Percentiles rank a stretch among this genome's conserved stretches.
Conservation (phyloP, 768 basidiomycete genomes). For the Cystofilobasidium capitatum region DNA sequence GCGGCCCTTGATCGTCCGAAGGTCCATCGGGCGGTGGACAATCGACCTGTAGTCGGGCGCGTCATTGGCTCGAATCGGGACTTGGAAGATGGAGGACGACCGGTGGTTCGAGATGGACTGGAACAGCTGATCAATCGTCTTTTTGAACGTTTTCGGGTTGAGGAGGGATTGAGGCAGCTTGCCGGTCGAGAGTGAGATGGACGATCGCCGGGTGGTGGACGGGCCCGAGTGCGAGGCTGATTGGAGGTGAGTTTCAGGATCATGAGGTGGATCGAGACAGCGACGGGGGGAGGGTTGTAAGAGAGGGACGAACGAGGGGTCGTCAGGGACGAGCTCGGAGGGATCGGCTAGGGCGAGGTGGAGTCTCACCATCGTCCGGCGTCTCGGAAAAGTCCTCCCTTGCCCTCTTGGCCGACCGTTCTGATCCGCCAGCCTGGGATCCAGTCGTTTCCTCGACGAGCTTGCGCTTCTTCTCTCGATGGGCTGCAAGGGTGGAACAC, state of each 20-base stretch:
- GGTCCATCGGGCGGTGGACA: slow-evolving; percentile 88
- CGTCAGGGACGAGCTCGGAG: slow-evolving; percentile 35
- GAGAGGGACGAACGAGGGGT: slow-evolving; percentile 55
- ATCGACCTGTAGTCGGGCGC: slow-evolving; percentile 87
- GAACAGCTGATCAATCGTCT: slow-evolving; percentile 45
- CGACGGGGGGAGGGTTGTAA: slow-evolving; percentile 42
- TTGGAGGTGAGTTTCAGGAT: too few relatives aligned
- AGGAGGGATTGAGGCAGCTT: slow-evolving; percentile 79
- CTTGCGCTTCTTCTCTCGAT: slow-evolving; percentile 19
- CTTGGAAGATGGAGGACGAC: slow-evolving; percentile 14
- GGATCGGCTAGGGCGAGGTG: slow-evolving; percentile 41
- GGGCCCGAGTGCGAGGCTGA: slow-evolving; percentile 2
- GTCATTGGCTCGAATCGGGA: slow-evolving; percentile 45
- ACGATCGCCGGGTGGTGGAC: neutral
- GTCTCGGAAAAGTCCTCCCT: slow-evolving; percentile 12
- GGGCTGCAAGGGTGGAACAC: too few relatives aligned
- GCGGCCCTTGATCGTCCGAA: slow-evolving; percentile 80
- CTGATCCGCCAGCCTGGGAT: neutral
- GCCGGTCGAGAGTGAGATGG: slow-evolving; percentile 32
- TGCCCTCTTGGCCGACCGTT: slow-evolving; percentile 17
- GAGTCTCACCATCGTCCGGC: slow-evolving; percentile 16
- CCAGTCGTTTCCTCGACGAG: slow-evolving; percentile 1
- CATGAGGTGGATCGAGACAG: neutral
- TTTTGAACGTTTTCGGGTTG: slow-evolving; percentile 18
- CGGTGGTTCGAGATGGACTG: slow-evolving; percentile 34